Percentiles rank a stretch among this genome's conserved stretches.
phyloP scores from a whole-genome alignment of 495 filamentous ascomycete species.

The Friedmanniomyces simplex region DNA sequence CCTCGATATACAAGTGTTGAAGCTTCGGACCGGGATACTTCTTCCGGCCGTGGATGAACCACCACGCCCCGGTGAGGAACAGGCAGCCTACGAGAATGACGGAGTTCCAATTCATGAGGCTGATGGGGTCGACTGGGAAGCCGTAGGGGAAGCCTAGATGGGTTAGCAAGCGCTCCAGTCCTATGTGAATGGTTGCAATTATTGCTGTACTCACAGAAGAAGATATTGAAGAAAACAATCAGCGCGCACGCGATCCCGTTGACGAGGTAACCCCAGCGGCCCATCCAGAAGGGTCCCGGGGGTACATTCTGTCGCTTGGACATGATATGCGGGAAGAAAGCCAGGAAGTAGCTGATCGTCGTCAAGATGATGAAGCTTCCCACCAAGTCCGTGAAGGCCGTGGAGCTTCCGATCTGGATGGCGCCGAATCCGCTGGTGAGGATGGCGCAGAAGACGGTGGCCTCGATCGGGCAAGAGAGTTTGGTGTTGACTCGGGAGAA shows the following conservation, averaged over 20 bases:
- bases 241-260: conserved; percentile 51
- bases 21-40: conserved; percentile 53
- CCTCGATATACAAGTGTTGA: conserved; percentile 32
- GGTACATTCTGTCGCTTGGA: conserved; percentile 53
- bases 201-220: conserved; percentile 43
- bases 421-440: conserved; percentile 57
- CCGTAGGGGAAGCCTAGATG: conserved; percentile 40
- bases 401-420: conserved; percentile 61
- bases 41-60: conserved; percentile 46
- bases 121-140: conserved; percentile 11
- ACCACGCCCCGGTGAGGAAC: conserved; percentile 47
- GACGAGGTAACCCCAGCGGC: conserved; percentile 45
- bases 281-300: conserved; percentile 60
- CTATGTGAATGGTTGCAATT: not conserved
- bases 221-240: conserved; percentile 58
- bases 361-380: conserved; percentile 66
- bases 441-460: conserved; percentile 53
- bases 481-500: conserved; percentile 40
- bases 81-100: conserved; percentile 32
- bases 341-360: conserved; percentile 61
- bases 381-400: conserved; percentile 67
- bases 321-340: conserved; percentile 64
- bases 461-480: conserved; percentile 55
- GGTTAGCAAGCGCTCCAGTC: not conserved
- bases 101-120: conserved; percentile 25